Evolutionary conservation across 1,284 basidiomycete species (phyloP).

Genomic region (Sporisorium graminicola): DNA sequence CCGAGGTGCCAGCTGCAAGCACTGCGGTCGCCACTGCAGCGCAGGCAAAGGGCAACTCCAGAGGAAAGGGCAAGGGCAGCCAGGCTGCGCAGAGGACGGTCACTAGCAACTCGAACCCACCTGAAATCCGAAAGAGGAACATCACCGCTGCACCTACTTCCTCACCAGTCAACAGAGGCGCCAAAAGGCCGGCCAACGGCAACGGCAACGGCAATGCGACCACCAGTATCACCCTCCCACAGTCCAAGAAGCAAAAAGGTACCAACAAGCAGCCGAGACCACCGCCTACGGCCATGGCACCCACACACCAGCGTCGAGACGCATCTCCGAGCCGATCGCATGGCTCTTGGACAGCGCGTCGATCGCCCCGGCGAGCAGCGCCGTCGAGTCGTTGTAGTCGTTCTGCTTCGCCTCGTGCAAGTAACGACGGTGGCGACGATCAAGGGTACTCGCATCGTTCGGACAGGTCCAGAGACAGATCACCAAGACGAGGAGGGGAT

Average conservation of each 20-base stretch:
- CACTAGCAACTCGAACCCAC: slow-evolving; percentile 18
- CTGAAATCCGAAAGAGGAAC: slow-evolving; percentile 21
- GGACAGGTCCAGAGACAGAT: neutral
- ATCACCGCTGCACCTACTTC: neutral
- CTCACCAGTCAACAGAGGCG: neutral
- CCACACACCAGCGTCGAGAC: neutral
- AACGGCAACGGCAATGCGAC: slow-evolving; percentile 4
- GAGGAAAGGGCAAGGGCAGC: slow-evolving; percentile 9
- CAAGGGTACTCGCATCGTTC: neutral
- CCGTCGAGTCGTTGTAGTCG: neutral
- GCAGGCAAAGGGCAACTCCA: slow-evolving; percentile 12
- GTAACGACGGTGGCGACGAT: neutral
- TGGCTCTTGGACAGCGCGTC: neutral
- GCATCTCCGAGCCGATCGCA: neutral
- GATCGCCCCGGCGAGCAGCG: neutral
- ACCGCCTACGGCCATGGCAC: neutral
- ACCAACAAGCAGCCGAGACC: slow-evolving; percentile 11
- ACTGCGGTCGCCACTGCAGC: neutral
- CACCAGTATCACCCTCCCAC: neutral
- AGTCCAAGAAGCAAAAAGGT: slow-evolving; percentile 8
- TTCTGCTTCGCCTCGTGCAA: slow-evolving; percentile 18
- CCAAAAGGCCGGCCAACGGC: slow-evolving; percentile 19
- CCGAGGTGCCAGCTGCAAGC: neutral
- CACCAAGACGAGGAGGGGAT: slow-evolving; percentile 14
- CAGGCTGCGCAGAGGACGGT: neutral